These are phyloP conservation scores for Pseudogymnoascus pannorum DNA, from an alignment of 2,329 filamentous ascomycete species.

Conservation along the genomic window DNA sequence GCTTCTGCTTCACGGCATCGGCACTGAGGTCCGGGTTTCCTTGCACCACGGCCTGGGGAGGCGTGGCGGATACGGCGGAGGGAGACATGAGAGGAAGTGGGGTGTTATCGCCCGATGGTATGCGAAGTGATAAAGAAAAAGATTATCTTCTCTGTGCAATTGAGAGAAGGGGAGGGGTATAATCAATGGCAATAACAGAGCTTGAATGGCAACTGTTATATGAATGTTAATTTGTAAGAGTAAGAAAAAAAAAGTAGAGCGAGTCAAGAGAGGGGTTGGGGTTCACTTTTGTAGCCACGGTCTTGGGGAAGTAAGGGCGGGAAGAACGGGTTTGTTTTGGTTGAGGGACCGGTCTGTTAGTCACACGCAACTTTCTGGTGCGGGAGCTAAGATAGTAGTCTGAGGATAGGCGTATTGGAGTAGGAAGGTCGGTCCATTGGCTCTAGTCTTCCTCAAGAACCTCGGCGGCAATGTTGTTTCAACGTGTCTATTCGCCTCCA, in stretches of 20 bases:
- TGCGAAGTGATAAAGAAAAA: neutral
- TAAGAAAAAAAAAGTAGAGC: neutral
- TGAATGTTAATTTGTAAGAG: neutral
- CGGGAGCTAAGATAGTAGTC: neutral
- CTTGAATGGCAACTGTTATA: neutral
- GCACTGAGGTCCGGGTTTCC: slow-evolving; percentile 44
- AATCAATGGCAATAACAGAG: neutral
- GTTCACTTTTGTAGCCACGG: neutral
- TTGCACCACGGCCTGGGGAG: slow-evolving; percentile 33
- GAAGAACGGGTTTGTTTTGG: neutral
- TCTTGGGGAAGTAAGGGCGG: neutral
- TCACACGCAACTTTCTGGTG: neutral
- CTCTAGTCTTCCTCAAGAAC: neutral
- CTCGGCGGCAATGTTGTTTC: neutral
- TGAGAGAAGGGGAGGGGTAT: neutral
- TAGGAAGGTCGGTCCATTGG: neutral
- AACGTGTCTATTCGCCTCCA: neutral
- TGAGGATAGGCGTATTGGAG: no score
- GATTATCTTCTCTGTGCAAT: neutral
- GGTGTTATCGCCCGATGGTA: neutral
- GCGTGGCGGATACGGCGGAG: slow-evolving; percentile 36
- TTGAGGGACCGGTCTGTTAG: neutral
- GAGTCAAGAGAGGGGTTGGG: neutral
- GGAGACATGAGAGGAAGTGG: slow-evolving; percentile 38
- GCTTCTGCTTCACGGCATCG: slow-evolving; percentile 44